A percentile compares a stretch with the other conserved stretches of the same genome.
These are phyloP conservation scores for Rutidosis leptorrhynchoides DNA, from an alignment of 129 eudicot genomes.

Conservation along the genomic window DNA sequence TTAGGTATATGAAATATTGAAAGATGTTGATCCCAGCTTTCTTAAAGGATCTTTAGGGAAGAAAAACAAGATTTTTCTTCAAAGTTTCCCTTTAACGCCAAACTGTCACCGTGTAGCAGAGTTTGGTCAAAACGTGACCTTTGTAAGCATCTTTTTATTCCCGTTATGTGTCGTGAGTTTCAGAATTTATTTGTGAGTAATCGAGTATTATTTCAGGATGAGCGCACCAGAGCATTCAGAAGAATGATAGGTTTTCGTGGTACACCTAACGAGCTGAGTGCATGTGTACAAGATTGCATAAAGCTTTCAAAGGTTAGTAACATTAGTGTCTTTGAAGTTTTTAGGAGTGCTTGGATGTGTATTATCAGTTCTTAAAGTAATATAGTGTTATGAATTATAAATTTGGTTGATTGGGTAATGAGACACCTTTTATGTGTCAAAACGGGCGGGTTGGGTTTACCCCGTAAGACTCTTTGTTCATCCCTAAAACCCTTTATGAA, in stretches of 20 bases:
- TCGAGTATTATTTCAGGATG: conserved; percentile 55
- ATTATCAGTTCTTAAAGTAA: neutral
- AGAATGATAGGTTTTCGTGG: conserved; percentile 64
- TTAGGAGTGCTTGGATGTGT: conserved; percentile 19
- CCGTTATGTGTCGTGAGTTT: neutral
- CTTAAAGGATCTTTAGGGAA: conserved; percentile 43
- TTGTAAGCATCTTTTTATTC: conserved; percentile 50
- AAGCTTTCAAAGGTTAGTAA: conserved; percentile 78
- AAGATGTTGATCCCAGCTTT: conserved; percentile 46
- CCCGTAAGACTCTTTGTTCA: neutral
- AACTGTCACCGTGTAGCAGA: conserved; percentile 85
- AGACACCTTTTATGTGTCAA: neutral
- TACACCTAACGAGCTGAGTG: conserved; percentile 66
- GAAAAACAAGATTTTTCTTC: conserved; percentile 55
- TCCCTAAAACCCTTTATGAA: neutral
- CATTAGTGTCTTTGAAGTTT: conserved; percentile 6
- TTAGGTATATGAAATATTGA: conserved; percentile 65
- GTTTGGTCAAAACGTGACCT: conserved; percentile 63
- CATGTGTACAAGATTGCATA: conserved; percentile 67
- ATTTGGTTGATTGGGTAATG: neutral
- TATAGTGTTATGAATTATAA: neutral
- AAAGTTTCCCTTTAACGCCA: conserved; percentile 75
- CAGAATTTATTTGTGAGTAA: neutral
- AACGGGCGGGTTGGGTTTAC: neutral
- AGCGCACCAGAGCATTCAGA: conserved; percentile 55